Base-by-base conservation (phyloP, 768 basidiomycete species). In the Boletus subcaerulescens region DNA sequence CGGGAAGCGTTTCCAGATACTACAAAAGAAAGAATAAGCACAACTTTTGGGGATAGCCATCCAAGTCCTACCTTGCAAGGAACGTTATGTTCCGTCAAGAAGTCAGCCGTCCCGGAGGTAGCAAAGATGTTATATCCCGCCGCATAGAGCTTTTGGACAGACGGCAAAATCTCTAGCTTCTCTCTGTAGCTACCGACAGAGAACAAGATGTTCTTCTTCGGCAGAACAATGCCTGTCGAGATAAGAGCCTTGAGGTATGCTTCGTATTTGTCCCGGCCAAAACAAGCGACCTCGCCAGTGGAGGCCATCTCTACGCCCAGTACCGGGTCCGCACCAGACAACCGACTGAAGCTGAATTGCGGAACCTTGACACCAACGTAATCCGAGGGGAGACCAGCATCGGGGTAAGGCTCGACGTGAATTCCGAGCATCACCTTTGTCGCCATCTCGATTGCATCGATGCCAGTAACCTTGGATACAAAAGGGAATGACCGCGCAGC, bases 271-370 rank as follows among this genome's bases (percentile, higher is more conserved):
- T 99, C 90, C 60, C 80, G 86, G 8, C 97, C 97, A 71, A 99
- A 99, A 75, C 96, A 98, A 17, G 97, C 97, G 24, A 99, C 97
- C 70, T 99, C 97, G 54, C 97, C 97, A 1, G 96, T 99, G 17
- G 97, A 98, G 15, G 97, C 97, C 97, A 99, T 99, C 77, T 99
- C 97, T 41, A 98, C 96, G 65, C 97, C 96, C 13, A 98, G 82
- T 8, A 98, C 89, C 18, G 97, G 97, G 70, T 99, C 97, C 18
- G 97, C 97, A 24, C 97, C 97, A 18, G 93, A 95, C 35, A 99
- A 76, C 41, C 97, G 86, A 64, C 91, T 93, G 76, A 98, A 99
- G 64, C 91, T 94, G 84, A 98, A 99, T 71, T 99, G 97, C n/a
- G 97, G 94, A 3, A 97, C 96, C 77, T 99, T 99, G 74, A 99